Evolutionary conservation across 768 basidiomycete genomes (phyloP).

Genomic region (Hericium alpestre): DNA sequence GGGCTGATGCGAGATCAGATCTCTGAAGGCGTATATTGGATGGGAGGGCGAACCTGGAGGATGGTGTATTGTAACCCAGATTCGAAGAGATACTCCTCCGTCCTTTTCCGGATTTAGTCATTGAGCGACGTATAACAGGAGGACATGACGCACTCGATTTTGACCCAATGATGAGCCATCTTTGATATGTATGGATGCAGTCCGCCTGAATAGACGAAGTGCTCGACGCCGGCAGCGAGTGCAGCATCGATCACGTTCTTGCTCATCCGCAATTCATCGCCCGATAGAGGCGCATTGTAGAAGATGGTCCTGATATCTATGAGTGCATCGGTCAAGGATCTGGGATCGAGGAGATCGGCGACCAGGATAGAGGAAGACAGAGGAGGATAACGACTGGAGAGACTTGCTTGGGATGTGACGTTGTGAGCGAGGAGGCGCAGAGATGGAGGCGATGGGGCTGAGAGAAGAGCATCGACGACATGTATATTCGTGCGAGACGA

Average conservation of each 20-base stretch:
- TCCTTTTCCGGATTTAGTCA: no score
- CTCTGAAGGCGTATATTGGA: neutral
- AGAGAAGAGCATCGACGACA: slow-evolving; percentile 8
- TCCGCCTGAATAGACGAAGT: slow-evolving; percentile 11
- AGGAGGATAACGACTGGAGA: neutral
- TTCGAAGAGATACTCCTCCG: slow-evolving; percentile 28
- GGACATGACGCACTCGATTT: slow-evolving; percentile 6
- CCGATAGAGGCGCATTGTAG: slow-evolving; percentile 9
- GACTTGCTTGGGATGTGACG: neutral
- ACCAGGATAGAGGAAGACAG: slow-evolving; percentile 5
- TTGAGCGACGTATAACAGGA: no score
- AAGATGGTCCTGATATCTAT: slow-evolving; percentile 4
- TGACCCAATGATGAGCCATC: slow-evolving; percentile 10
- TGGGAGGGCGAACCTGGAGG: slow-evolving; percentile 15
- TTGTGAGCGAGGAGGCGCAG: slow-evolving; percentile 9
- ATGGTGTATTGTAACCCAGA: slow-evolving; percentile 28
- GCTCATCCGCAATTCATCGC: slow-evolving; percentile 8
- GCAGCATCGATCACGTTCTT: slow-evolving; percentile 12
- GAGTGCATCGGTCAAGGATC: slow-evolving; percentile 4
- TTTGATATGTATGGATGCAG: slow-evolving; percentile 11
- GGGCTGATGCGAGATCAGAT: slow-evolving; percentile 15
- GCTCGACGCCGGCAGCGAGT: slow-evolving; percentile 9
- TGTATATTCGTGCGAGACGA: slow-evolving; percentile 10
- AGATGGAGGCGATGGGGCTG: slow-evolving; percentile 9
- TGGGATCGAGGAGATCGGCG: slow-evolving; percentile 8